phyloP scores from a whole-genome alignment of 495 filamentous ascomycete species.

The Xylaria curta region DNA sequence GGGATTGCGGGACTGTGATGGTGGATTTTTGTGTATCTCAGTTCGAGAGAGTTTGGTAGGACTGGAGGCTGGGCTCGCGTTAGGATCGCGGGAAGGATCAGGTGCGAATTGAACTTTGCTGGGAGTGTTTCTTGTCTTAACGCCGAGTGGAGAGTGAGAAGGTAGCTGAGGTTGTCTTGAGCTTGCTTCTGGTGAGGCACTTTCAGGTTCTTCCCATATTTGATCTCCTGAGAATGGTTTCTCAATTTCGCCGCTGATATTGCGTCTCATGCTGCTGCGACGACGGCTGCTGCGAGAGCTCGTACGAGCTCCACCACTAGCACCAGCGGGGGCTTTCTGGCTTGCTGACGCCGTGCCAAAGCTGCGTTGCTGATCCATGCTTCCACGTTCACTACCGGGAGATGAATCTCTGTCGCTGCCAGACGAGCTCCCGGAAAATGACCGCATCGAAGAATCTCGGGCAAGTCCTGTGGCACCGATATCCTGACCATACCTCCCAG shows the following conservation, averaged over 20 bases:
- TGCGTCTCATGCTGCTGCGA: conserved; percentile 59
- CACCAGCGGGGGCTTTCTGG: conserved; percentile 37
- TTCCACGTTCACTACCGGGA: conserved; percentile 37
- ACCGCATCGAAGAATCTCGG: conserved; percentile 51
- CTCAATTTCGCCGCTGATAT: conserved; percentile 63
- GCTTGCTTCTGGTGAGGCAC: conserved; percentile 38
- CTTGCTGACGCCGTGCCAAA: conserved; percentile 31
- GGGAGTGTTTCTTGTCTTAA: conserved; percentile 66
- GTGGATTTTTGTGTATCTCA: conserved; percentile 80
- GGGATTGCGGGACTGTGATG: conserved; percentile 75
- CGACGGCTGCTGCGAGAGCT: conserved; percentile 39
- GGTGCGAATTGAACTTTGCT: conserved; percentile 60
- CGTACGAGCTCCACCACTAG: conserved; percentile 34
- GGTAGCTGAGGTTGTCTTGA: conserved; percentile 29
- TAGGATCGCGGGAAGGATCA: conserved; percentile 30
- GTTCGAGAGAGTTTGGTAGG: conserved; percentile 64
- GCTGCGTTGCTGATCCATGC: conserved; percentile 40
- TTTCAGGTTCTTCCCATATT: conserved; percentile 85
- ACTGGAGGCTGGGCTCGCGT: conserved; percentile 31
- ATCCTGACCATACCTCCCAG: conserved; percentile 57
- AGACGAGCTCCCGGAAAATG: conserved; percentile 58
- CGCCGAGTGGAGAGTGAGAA: conserved; percentile 38
- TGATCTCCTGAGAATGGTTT: conserved; percentile 73
- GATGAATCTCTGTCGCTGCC: conserved; percentile 47
- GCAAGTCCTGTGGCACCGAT: conserved; percentile 56